Evolutionary conservation across 2,329 filamentous ascomycete genomes (phyloP).

Genomic region (Claviceps digitariae): DNA sequence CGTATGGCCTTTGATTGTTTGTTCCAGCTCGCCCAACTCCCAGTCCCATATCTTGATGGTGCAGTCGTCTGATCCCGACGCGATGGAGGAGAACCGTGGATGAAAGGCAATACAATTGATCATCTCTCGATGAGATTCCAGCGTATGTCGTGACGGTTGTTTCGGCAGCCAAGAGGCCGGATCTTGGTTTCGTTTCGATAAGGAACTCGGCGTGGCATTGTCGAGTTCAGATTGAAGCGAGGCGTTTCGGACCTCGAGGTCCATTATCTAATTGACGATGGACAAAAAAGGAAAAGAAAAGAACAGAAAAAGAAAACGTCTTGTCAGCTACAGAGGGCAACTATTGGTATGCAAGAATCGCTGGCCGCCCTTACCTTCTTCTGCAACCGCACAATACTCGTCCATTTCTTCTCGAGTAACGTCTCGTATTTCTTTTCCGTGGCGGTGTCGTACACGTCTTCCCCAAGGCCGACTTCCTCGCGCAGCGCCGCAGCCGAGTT

Average conservation of each 20-base stretch:
- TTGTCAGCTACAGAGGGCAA: too few species aligned
- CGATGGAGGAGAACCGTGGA: conserved; percentile 78
- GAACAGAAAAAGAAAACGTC: not conserved
- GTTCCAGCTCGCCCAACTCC: conserved; percentile 81
- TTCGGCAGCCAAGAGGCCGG: conserved; percentile 78
- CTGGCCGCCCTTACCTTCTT: conserved; percentile 63
- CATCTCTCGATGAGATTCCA: conserved; percentile 69
- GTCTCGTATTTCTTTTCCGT: conserved; percentile 92
- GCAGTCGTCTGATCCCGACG: conserved; percentile 80
- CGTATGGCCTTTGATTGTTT: conserved; percentile 85
- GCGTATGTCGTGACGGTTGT: conserved; percentile 63
- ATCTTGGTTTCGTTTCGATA: conserved; percentile 65
- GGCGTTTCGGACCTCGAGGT: conserved; percentile 65
- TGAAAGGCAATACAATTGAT: conserved; percentile 88
- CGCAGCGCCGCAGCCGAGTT: conserved; percentile 59
- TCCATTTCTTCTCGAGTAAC: conserved; percentile 96
- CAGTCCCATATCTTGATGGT: conserved; percentile 98
- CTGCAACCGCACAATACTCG: conserved; percentile 82
- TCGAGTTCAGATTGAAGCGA: conserved; percentile 73
- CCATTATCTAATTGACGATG: conserved; percentile 57
- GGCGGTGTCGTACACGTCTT: conserved; percentile 58
- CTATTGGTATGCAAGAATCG: too few species aligned
- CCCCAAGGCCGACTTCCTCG: conserved; percentile 60
- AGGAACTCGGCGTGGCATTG: conserved; percentile 59
- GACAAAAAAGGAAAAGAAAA: not conserved